Base-by-base conservation (phyloP, 2,329 filamentous ascomycete species). In the Alternaria triticina region DNA sequence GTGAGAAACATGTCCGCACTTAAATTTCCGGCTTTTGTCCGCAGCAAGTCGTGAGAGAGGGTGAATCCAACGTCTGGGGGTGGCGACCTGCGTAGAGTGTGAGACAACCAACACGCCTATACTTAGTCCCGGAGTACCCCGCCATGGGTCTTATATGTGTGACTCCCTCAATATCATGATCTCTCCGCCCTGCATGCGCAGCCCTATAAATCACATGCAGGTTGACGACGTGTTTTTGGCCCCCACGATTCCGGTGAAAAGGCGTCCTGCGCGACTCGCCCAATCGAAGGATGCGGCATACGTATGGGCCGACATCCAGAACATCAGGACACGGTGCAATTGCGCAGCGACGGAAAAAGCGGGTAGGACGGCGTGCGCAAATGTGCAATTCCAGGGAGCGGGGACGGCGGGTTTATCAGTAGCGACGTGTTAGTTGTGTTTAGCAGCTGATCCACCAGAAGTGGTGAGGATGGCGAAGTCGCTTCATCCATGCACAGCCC, bases 191-290 rank as follows among this genome's bases (percentile, higher is more conserved):
- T 58, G 54, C 36, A 62, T 50, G 30, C 47, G 61, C 43, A 44
- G 52, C 47, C 51, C 61, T 64, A 58, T 33, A 54, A 40, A 58
- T 54, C 25, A 55, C 28, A 57, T 54, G 64, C 57, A 55, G 20
- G 65, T 61, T 59, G 45, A 51, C 52, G 59, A 50, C 54, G 57
- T 54, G 61, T 59, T 64, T 69, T 62, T 67, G 64, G 68, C 68
- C 68, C 68, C 68, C 66, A 69, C 62, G 58, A 59, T 64, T 67
- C 68, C 68, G 68, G 68, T 70, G 60, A 70, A 47, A 47, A 44
- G 49, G 47, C 30, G 45, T 45, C 30, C 22, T 30, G 33, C 51
- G 49, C 30, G 55, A 61, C 40, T 57, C 54, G 63, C 54, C 62
- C 62, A 68, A 62, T 62, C 23, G 36, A 55, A 33, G 10, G 44